Conservation (phyloP, 2,329 filamentous ascomycete species). For the Pseudogymnoascus sp. region DNA sequence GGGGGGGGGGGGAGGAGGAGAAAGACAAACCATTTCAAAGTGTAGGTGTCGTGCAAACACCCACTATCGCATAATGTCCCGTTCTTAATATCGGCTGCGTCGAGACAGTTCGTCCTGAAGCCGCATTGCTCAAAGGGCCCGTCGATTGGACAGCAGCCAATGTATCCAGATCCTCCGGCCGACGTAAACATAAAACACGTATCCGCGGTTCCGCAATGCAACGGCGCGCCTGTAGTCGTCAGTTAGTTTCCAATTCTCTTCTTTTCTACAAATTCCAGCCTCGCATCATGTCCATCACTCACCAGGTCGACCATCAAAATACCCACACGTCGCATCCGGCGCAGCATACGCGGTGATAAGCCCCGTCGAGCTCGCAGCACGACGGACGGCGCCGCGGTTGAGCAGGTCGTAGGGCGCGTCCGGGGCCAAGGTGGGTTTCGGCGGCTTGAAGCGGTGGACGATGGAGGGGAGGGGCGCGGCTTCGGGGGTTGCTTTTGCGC, state of each 20-base stretch:
- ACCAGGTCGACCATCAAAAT: conserved; percentile 36
- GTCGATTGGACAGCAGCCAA: conserved; percentile 36
- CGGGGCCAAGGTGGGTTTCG: conserved; percentile 29
- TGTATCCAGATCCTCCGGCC: conserved; percentile 28
- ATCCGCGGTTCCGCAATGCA: conserved; percentile 30
- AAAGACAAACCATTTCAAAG: conserved; percentile 39
- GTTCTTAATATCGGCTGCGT: conserved; percentile 30
- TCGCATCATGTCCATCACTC: conserved; percentile 10
- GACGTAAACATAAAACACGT: conserved; percentile 37
- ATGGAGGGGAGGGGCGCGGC: neutral
- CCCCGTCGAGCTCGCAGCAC: neutral
- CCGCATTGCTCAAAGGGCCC: conserved; percentile 25
- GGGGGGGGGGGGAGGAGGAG: neutral
- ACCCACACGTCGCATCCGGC: conserved; percentile 46
- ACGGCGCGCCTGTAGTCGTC: conserved; percentile 33
- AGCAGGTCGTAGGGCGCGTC: conserved; percentile 18
- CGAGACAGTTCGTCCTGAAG: conserved; percentile 34
- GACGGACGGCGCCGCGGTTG: conserved; percentile 24
- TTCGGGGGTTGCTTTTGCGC: neutral
- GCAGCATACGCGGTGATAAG: conserved; percentile 34
- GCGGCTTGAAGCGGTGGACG: neutral
- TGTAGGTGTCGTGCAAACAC: conserved; percentile 29
- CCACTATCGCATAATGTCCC: conserved; percentile 34
- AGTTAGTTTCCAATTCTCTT: neutral
- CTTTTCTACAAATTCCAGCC: conserved; percentile 3